phyloP scores from a whole-genome alignment of 2,329 filamentous ascomycete species.

The Bipolaris sorokiniana region DNA sequence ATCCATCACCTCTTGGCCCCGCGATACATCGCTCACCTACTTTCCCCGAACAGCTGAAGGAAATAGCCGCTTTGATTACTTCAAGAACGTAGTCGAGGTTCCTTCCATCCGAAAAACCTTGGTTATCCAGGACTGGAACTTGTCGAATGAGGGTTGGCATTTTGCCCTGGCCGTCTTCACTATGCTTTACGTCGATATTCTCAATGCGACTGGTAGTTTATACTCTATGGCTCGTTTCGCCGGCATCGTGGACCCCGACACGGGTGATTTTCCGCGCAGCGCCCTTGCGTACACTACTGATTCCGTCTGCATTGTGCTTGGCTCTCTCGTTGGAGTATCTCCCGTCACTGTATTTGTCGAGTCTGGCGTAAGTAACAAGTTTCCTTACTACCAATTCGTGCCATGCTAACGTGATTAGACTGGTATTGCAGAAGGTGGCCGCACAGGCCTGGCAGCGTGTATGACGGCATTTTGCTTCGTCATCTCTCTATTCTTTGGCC shows the following conservation, averaged over 20 bases:
- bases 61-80: slow-evolving; percentile 78
- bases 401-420: slow-evolving; percentile 41
- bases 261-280: slow-evolving; percentile 88
- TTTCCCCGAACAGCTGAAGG: slow-evolving; percentile 76
- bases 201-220: slow-evolving; percentile 80
- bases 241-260: slow-evolving; percentile 78
- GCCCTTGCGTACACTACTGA: slow-evolving; percentile 84
- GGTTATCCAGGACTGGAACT: slow-evolving; percentile 74
- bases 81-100: slow-evolving; percentile 85
- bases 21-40: slow-evolving; percentile 75
- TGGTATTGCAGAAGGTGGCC: slow-evolving; percentile 84
- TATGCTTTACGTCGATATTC: slow-evolving; percentile 88
- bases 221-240: slow-evolving; percentile 90
- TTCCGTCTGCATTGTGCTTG: slow-evolving; percentile 79
- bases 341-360: slow-evolving; percentile 89
- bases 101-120: slow-evolving; percentile 75
- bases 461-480: slow-evolving; percentile 77
- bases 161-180: slow-evolving; percentile 85
- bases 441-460: slow-evolving; percentile 81
- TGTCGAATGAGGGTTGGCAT: slow-evolving; percentile 71
- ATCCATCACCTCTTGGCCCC: slow-evolving; percentile 86
- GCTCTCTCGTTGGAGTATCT: slow-evolving; percentile 75
- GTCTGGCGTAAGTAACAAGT: slow-evolving; percentile 64
- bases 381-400: background rate
- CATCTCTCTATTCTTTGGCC: slow-evolving; percentile 85